Base-by-base conservation (phyloP, 805 yeast species). In the Myxozyma sirexii region DNA sequence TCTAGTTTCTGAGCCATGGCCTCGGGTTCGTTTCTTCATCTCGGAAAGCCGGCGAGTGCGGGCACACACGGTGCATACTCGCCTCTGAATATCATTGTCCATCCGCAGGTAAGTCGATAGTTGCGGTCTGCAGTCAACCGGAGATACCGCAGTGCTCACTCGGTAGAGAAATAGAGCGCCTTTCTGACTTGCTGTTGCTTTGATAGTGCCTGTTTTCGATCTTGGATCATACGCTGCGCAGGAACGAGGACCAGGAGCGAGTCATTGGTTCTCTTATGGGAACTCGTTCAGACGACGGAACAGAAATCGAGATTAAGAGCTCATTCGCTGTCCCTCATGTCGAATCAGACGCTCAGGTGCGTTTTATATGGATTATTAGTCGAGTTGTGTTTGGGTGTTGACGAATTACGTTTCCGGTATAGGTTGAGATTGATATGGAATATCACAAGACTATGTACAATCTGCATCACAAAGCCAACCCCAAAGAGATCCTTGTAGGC, bases 211-310 rank as follows among this genome's bases (percentile, higher is more conserved):
- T 87, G 54, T 82, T 90, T 75, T 88, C 86, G 73, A 81, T 90
- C 59, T 79, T 90, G 63, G 94, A 90, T 71, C 85, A 88, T 63
- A 77, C 85, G 26, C 76, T 83, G 58, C 80, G 88, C 75, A 83
- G 76, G 73, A 78, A 77, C 71, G 82, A 81, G 65, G 62, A 44
- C 24, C 79, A 77, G 62, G 69, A 71, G 52, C 81, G 94, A 72
- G 83, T 87, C 62, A 85, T 90, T 67, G 97, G 97, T 62, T 88
- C 96, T 13, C 79, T 90, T 60, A 77, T 90, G 48, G 97, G 97
- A 35, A 75, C 81, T 49, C 82, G 96, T 72, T 86, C 92, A 26
- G 96, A 90, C 62, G 96, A 90, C 71, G 96, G 96, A 13, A 76
- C 82, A 17, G 87, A 82, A 68, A 79, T 88, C 46, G 93, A 86